Evolutionary conservation across 2,329 filamentous ascomycete species (phyloP).

Genomic region (Pyricularia sp.): DNA sequence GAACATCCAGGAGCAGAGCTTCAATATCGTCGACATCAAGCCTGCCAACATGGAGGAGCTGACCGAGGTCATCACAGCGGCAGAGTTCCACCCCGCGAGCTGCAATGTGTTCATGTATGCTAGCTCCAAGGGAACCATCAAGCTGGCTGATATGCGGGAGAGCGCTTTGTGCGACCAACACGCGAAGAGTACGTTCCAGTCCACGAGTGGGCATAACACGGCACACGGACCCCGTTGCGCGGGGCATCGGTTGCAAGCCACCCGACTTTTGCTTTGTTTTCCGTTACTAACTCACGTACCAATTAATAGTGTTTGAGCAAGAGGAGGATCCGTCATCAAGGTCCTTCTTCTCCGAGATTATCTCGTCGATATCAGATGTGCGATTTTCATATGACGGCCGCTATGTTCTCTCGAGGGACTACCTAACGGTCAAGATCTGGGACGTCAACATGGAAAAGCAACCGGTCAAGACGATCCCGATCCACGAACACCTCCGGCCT

Average conservation of each 20-base stretch:
- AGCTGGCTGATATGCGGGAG: conserved; percentile 96
- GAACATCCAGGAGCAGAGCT: conserved; percentile 98
- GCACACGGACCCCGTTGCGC: neutral
- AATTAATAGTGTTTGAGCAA: conserved; percentile 79
- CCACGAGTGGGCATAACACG: neutral
- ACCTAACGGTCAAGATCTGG: conserved; percentile 99
- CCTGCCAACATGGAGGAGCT: conserved; percentile 99
- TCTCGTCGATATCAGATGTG: conserved; percentile 97
- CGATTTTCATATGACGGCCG: conserved; percentile 94
- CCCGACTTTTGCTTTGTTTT: neutral
- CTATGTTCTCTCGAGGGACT: conserved; percentile 96
- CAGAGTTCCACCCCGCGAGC: conserved; percentile 92
- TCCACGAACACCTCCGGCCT: conserved; percentile 92
- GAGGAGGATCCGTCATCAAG: conserved; percentile 95
- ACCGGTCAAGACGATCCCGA: conserved; percentile 96
- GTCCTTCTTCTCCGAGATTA: conserved; percentile 99
- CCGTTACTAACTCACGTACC: neutral
- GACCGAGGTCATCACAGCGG: conserved; percentile 96
- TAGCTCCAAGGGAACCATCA: conserved; percentile 97
- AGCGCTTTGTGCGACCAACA: conserved; percentile 94
- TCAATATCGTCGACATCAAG: conserved; percentile 99
- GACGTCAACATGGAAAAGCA: conserved; percentile 99
- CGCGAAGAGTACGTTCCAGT: conserved; percentile 65
- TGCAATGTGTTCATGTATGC: conserved; percentile 99
- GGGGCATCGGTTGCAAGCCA: neutral